These are phyloP conservation scores for Pilasporangium apinafurcum DNA, from an alignment of 352 stramenopile species.

Conservation along the genomic window DNA sequence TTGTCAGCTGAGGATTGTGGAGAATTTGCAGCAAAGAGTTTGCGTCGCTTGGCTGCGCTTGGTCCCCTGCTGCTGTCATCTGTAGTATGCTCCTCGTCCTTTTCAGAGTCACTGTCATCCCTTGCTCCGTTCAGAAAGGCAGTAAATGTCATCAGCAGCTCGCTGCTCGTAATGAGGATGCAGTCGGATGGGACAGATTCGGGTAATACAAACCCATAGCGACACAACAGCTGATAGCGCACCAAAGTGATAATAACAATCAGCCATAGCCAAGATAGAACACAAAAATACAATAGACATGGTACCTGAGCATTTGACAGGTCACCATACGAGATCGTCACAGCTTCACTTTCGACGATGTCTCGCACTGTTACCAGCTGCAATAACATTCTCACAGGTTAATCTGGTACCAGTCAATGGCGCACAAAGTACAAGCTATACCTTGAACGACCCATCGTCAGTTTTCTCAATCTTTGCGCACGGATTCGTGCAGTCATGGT, in stretches of 20 bases:
- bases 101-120: conserved; percentile 11
- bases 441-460: conserved; percentile 35
- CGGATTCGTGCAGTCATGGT: conserved; percentile 38
- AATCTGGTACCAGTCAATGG: background rate
- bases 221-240: conserved; percentile 40
- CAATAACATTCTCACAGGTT: background rate
- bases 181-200: conserved; percentile 28
- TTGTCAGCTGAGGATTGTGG: conserved; percentile 7
- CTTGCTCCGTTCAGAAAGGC: conserved; percentile 22
- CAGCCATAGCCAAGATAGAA: background rate
- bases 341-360: conserved; percentile 30
- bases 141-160: conserved; percentile 31
- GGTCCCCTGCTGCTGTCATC: conserved; percentile 13
- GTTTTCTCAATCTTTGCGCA: conserved; percentile 42
- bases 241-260: background rate
- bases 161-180: conserved; percentile 39
- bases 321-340: conserved; percentile 70
- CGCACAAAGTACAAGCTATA: conserved; percentile 9
- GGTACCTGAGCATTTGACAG: conserved; percentile 70
- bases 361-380: conserved; percentile 44
- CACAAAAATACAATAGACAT: background rate
- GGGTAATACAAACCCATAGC: conserved; percentile 63
- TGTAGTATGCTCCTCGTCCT: conserved; percentile 6
- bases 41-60: conserved; percentile 36
- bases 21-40: conserved; percentile 21